phyloP scores from a whole-genome alignment of 345 rosid species.

The Pugionium dolabratum region DNA sequence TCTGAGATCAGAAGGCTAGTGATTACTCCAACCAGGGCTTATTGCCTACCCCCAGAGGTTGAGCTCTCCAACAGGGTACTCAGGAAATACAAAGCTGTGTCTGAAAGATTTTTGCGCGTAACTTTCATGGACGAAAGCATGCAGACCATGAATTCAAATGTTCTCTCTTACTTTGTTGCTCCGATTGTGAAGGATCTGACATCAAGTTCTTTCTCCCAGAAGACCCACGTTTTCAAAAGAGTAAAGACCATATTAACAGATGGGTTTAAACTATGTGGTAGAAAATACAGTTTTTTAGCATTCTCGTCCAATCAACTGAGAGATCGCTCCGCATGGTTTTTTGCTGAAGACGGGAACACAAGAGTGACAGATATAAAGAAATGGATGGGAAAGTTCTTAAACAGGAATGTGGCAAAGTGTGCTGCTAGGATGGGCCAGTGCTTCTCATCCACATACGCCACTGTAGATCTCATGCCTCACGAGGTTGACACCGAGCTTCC shows the following conservation, averaged over 20 bases:
- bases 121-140: constrained; percentile 92
- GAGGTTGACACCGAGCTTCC: constrained; percentile 56
- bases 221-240: constrained; percentile 69
- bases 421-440: constrained; percentile 97
- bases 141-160: constrained; percentile 64
- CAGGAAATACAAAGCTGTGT: constrained; percentile 60
- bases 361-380: constrained; percentile 46
- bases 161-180: constrained; percentile 63
- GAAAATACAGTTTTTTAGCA: constrained; percentile 77
- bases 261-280: constrained; percentile 81
- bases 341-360: constrained; percentile 63
- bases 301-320: constrained; percentile 93
- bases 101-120: constrained; percentile 79
- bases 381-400: constrained; percentile 86
- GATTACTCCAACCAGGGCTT: constrained; percentile 80
- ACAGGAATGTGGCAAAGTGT: constrained; percentile 72
- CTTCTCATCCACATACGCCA: constrained; percentile 93
- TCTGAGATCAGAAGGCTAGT: constrained; percentile 71
- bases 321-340: constrained; percentile 93
- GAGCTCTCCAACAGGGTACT: constrained; percentile 91
- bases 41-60: constrained; percentile 87
- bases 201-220: constrained; percentile 54
- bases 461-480: constrained; percentile 61
- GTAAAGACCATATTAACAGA: constrained; percentile 59
- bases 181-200: constrained; percentile 65